Evolutionary conservation across 768 basidiomycete species (phyloP), one percentile per base, ranked within the genome.

Genomic region (Leucogyrophana mollusca): DNA sequence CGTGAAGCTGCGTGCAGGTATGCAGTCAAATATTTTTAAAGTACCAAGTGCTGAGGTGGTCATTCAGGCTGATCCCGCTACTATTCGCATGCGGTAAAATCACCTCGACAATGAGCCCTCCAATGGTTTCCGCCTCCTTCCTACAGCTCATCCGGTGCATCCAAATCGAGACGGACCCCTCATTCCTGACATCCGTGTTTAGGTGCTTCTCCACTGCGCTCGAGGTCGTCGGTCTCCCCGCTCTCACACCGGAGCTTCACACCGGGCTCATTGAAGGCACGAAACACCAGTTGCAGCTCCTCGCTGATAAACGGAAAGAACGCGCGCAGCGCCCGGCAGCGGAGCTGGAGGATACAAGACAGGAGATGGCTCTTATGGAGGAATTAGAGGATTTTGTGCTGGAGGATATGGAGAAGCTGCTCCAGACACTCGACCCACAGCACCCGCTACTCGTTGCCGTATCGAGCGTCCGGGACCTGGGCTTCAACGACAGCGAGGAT

Each of bases 321-420:
- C 75, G 88, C 17, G 62, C 73, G 4, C 63, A 71, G 47, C 56
- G 72, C 14, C 65, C 64, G 11, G 55, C 60, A 16, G 42, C 45
- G 14, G 64, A 60, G 43, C 44, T 57, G 35, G 70, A 71, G 45
- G 77, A 81, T 44, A 85, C 89, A 41, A 68, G 70, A 47, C 86
- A 90, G 51, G 87, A 90, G 52, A 65, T 87, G 53, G 78, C 77
- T 60, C 60, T 90, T 43, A 58, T 87, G 32, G 87, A 91, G 62
- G 88, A 92, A 71, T 83, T 90, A 67, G 89, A 90, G 61, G 87
- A 87, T 46, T 89, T 85, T 57, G 85, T 82, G 54, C 60, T 90
- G 53, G 87, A 90, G 60, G 89, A 90, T 60, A 88, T 90, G 82
- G 75, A 67, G 36, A 84, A 79, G 72, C 71, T 85, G 65, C 56